Conservation (phyloP, 208 protist species). For the Wallacemonas sp. region DNA sequence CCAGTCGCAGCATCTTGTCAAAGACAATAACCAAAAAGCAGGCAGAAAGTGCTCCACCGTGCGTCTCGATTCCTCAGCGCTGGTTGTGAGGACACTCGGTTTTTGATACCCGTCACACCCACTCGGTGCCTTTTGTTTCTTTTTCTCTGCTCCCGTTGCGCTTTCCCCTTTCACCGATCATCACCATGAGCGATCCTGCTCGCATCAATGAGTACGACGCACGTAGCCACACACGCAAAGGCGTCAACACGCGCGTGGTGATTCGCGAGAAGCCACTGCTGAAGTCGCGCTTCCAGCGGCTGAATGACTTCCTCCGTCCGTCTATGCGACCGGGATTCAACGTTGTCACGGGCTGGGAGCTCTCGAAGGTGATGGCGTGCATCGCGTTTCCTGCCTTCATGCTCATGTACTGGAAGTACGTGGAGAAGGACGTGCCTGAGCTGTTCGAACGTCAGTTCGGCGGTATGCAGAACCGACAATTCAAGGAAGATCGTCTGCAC, state of each 20-base stretch:
- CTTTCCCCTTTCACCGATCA: neutral
- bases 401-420: constrained; percentile 76
- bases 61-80: no score
- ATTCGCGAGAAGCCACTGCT: constrained; percentile 77
- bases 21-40: neutral
- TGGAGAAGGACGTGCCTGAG: constrained; percentile 68
- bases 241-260: constrained; percentile 57
- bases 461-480: constrained; percentile 72
- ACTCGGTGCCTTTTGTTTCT: constrained; percentile 8
- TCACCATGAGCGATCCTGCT: constrained; percentile 36
- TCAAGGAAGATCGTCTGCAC: constrained; percentile 57
- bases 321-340: constrained; percentile 61
- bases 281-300: constrained; percentile 69
- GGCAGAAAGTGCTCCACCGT: no score
- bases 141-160: neutral
- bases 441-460: constrained; percentile 79
- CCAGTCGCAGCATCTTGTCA: no score
- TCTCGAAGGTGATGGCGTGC: constrained; percentile 75
- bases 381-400: constrained; percentile 79
- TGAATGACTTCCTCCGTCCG: constrained; percentile 58
- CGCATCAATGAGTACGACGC: constrained; percentile 72
- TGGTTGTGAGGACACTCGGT: neutral
- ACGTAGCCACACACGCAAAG: constrained; percentile 54
- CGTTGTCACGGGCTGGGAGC: constrained; percentile 59
- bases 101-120: neutral